phyloP scores from a whole-genome alignment of 2,329 filamentous ascomycete genomes.

The Cladosporium sp. region DNA sequence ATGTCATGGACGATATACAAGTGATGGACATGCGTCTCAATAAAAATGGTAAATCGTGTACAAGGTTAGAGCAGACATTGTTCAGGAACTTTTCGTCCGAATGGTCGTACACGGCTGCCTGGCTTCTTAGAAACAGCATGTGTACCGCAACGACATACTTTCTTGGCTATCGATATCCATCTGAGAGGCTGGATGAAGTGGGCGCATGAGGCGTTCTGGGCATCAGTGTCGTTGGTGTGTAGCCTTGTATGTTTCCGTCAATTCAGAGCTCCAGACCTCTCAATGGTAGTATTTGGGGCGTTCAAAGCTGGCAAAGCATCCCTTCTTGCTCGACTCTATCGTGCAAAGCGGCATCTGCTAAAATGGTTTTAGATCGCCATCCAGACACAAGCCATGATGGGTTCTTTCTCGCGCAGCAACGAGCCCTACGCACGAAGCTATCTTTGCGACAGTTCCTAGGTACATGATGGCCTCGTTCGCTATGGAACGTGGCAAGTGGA shows the following conservation, averaged over 20 bases:
- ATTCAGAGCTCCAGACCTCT: background rate
- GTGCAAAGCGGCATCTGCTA: background rate
- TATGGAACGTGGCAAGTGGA: background rate
- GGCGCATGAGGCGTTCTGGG: background rate
- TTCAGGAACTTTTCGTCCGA: background rate
- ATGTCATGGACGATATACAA: background rate
- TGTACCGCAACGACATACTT: background rate
- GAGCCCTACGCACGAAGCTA: background rate
- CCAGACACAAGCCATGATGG: background rate
- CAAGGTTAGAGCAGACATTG: background rate
- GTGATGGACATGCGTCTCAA: background rate
- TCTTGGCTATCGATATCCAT: constrained; percentile 6
- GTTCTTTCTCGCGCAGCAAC: background rate
- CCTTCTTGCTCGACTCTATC: background rate
- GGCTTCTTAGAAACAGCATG: background rate
- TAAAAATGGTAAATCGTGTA: background rate
- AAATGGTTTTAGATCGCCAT: background rate
- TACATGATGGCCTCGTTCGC: constrained; percentile 2
- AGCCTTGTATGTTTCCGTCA: background rate
- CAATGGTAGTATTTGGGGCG: background rate
- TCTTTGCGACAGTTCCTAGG: background rate
- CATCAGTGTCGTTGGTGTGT: background rate
- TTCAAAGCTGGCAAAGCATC: background rate
- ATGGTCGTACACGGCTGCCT: background rate
- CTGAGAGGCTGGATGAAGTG: background rate